Conservation (phyloP, 371 early-diverging fungal species). For the Synchytrium microbalum region DNA sequence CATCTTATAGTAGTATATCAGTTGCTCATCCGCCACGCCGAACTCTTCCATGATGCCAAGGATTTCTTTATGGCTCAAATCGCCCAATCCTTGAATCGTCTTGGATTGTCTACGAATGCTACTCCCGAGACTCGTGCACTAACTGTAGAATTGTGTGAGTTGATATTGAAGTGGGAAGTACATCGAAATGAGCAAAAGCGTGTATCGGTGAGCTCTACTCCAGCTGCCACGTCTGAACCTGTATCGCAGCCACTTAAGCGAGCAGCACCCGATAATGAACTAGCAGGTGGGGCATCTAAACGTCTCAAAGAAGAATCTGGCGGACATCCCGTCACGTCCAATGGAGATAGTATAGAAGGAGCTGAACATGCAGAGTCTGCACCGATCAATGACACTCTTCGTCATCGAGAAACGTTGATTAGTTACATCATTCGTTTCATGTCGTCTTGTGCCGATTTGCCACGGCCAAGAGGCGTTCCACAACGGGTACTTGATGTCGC, state of each 20-base stretch:
- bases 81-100: conserved; percentile 70
- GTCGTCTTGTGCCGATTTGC: conserved; percentile 51
- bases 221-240: neutral
- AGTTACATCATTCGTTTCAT: conserved; percentile 67
- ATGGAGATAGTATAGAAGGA: neutral
- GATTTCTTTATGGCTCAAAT: conserved; percentile 86
- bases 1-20: conserved; percentile 87
- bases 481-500: conserved; percentile 56
- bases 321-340: neutral
- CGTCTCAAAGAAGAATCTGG: neutral
- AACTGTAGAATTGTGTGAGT: conserved; percentile 82
- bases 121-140: conserved; percentile 79
- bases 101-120: conserved; percentile 76
- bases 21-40: conserved; percentile 78
- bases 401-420: conserved; percentile 48
- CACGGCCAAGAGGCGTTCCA: conserved; percentile 42
- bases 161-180: conserved; percentile 82
- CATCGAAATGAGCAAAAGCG: conserved; percentile 9
- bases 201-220: neutral
- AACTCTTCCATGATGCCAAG: conserved; percentile 78
- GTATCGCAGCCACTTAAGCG: neutral
- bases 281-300: neutral
- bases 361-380: too few species aligned
- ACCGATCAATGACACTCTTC: conserved; percentile 7
- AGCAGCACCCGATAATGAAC: neutral